Evolutionary conservation across 257 asterid species (phyloP).

Genomic region (Solanum virginianum): DNA sequence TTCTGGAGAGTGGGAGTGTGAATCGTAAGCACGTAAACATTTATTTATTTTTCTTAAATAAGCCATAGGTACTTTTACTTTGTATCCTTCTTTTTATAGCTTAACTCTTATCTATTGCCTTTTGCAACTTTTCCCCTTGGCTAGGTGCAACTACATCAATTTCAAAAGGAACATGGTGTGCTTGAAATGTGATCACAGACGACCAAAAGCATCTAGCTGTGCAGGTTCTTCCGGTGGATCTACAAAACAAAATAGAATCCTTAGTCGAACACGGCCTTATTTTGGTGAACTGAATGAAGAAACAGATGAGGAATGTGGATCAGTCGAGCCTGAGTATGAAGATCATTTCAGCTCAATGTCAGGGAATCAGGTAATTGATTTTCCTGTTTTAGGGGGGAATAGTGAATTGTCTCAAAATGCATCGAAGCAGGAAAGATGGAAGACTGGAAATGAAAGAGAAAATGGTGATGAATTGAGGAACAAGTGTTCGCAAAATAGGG

Average conservation of each 20-base stretch:
- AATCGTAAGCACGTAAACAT: constrained; percentile 43
- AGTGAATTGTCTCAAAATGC: constrained; percentile 42
- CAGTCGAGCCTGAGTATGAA: constrained; percentile 17
- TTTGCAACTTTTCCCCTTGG: background rate
- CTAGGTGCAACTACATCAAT: constrained; percentile 86
- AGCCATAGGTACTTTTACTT: background rate
- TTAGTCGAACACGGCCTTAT: constrained; percentile 22
- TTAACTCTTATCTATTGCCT: background rate
- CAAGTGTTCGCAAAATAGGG: background rate
- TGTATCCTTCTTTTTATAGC: background rate
- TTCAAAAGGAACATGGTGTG: constrained; percentile 77
- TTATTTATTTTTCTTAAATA: background rate
- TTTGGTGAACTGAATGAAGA: constrained; percentile 19
- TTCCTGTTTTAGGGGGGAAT: constrained; percentile 73
- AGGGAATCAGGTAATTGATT: constrained; percentile 22
- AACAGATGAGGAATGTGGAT: constrained; percentile 10
- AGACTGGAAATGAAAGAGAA: constrained; percentile 20
- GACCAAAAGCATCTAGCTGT: constrained; percentile 42
- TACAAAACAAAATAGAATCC: background rate
- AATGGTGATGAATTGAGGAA: constrained; percentile 12
- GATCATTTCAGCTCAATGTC: constrained; percentile 18
- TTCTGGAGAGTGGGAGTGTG: constrained; percentile 98
- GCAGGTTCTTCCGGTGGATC: constrained; percentile 12
- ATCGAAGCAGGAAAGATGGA: constrained; percentile 47
- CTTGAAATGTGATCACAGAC: constrained; percentile 79